Conservation (phyloP, 768 basidiomycete genomes). For the Boletus rubroflammeus region DNA sequence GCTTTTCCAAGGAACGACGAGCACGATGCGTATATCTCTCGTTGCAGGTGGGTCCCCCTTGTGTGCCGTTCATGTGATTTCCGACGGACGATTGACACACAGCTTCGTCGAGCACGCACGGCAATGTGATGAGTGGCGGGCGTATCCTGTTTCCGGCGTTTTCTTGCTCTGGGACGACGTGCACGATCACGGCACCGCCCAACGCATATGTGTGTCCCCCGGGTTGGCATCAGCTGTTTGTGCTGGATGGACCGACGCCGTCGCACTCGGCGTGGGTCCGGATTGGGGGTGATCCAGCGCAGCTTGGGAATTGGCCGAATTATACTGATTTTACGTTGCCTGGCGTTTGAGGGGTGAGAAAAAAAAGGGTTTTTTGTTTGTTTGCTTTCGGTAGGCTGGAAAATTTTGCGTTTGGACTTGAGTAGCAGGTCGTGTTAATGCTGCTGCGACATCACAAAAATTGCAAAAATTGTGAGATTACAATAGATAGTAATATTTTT, state of each 20-base stretch:
- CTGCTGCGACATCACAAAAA: too few relatives aligned
- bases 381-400: neutral
- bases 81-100: neutral
- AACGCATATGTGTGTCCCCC: conserved; percentile 66
- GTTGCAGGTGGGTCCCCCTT: conserved; percentile 47
- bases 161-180: conserved; percentile 61
- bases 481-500: too few relatives aligned
- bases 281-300: conserved; percentile 71
- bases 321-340: conserved; percentile 61
- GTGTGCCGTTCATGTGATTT: neutral
- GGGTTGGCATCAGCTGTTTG: conserved; percentile 72
- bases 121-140: conserved; percentile 67
- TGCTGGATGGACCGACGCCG: conserved; percentile 76
- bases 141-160: conserved; percentile 73
- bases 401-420: neutral
- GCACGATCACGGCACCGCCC: conserved; percentile 77
- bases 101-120: conserved; percentile 76
- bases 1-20: conserved; percentile 38
- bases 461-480: too few relatives aligned
- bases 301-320: conserved; percentile 71
- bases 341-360: neutral
- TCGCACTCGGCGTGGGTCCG: conserved; percentile 74
- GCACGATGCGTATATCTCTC: conserved; percentile 57
- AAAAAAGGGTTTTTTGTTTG: neutral
- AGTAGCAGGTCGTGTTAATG: neutral